phyloP scores from a whole-genome alignment of 306 rosid genomes.

The Biancaea sappan region DNA sequence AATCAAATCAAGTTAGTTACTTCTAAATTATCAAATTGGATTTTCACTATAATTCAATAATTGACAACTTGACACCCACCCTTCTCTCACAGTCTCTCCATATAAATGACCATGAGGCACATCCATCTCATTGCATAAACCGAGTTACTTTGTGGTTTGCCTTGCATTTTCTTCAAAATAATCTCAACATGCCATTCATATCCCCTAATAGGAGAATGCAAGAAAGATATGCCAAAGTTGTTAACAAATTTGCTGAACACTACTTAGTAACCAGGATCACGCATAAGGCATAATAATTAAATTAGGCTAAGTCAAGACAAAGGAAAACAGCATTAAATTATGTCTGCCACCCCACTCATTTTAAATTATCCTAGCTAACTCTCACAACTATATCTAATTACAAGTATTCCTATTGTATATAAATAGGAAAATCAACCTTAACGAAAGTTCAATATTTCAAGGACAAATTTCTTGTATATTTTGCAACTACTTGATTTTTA shows the following conservation, averaged over 20 bases:
- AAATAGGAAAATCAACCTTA: background rate
- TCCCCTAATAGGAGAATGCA: conserved; percentile 5
- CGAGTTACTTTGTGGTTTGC: background rate
- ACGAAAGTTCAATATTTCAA: conserved; percentile 27
- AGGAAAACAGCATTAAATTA: background rate
- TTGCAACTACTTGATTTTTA: background rate
- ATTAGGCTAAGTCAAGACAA: background rate
- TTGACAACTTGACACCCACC: background rate
- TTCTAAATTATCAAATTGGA: conserved; percentile 1
- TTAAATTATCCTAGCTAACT: conserved; percentile 16
- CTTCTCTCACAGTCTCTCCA: background rate
- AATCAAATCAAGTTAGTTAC: background rate
- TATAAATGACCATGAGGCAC: background rate
- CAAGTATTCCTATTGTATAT: background rate
- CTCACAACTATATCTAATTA: background rate
- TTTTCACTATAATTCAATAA: conserved; percentile 5
- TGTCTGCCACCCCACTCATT: background rate
- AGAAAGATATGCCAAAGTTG: conserved; percentile 7
- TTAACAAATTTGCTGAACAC: background rate
- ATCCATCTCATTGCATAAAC: background rate
- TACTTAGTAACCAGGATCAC: conserved; percentile 2
- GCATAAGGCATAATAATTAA: conserved; percentile 5
- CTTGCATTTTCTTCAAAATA: background rate
- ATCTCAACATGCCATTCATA: background rate
- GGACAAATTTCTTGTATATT: background rate